Evolutionary conservation across 106 monocot species (phyloP).

Genomic region (Platanthera guangdongensis): DNA sequence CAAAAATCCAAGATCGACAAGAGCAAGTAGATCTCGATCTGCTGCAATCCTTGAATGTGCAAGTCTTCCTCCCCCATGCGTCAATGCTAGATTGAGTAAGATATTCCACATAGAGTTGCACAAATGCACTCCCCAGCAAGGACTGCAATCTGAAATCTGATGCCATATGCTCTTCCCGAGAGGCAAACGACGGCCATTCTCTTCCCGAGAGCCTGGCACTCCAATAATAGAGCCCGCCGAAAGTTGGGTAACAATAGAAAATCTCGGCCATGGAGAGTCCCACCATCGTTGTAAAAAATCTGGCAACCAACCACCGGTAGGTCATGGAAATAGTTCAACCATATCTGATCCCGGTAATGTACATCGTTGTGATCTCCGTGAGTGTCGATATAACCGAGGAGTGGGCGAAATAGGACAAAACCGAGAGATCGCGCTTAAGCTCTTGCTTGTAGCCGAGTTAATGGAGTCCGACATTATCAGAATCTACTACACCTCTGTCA

Average conservation of each 20-base stretch:
- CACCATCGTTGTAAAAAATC: constrained; percentile 65
- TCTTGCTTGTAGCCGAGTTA: constrained; percentile 95
- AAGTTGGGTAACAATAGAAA: constrained; percentile 77
- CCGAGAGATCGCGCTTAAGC: constrained; percentile 88
- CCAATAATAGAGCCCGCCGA: constrained; percentile 88
- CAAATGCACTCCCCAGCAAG: too few species aligned
- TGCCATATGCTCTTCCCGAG: too few species aligned
- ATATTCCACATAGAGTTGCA: too few species aligned
- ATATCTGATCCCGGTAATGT: constrained; percentile 66
- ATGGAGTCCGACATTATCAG: constrained; percentile 52
- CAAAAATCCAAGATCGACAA: too few species aligned
- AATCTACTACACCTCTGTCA: constrained; percentile 9
- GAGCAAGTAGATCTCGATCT: too few species aligned
- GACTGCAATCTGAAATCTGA: too few species aligned
- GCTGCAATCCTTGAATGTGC: too few species aligned
- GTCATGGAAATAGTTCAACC: constrained; percentile 61
- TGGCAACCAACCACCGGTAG: constrained; percentile 67
- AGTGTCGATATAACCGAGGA: constrained; percentile 81
- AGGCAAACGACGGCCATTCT: constrained; percentile 72
- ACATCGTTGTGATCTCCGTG: constrained; percentile 75
- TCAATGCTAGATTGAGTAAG: too few species aligned
- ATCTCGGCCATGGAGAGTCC: constrained; percentile 89
- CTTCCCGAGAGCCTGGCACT: constrained; percentile 70
- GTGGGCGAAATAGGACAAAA: constrained; percentile 75
- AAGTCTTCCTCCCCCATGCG: too few species aligned